Base-by-base conservation (phyloP, 1,139 yeast genomes). In the Hansenula sp. region DNA sequence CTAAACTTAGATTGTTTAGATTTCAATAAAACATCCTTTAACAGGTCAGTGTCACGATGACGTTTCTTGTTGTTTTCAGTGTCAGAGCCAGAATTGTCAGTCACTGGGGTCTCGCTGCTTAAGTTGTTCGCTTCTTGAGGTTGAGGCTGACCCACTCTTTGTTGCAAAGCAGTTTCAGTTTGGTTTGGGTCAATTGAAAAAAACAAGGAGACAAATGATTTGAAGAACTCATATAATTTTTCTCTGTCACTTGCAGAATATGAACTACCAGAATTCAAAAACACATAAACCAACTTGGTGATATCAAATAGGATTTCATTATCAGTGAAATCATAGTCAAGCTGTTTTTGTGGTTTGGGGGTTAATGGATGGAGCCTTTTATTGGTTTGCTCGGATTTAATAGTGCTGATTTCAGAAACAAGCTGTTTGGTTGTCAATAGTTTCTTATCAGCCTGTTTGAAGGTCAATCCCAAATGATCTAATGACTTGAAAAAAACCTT, bases 361-460 rank as follows among this genome's bases (percentile, higher is more conserved):
- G 94, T 84, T 57, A 89, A 74, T 39, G 96, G 96, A 59, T 87
- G 91, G 48, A 87, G 71, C 59, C 96, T 76, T 65, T 89, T 81
- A 45, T 76, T 78, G 5, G 61, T 57, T 63, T 93, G 98, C 59
- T 93, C 98, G 37, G 89, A 86, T 64, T 91, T 90, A 34, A 91
- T 86, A 3, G 96, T 88, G 52, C 94, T 86, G 45, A 94, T 87
- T 62, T 93, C 99, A 52, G 96, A 84, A 8, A 93, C 82, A 55
- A 93, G 71, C 56, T 90, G 96, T 57, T 93, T 89, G 8, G 95
- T 85, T 0, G 98, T 90, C 53, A 94, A 70, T 46, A 89, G 71
- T 64, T 93, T 93, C 65, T 94, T 93, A 64, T 93, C 99, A 12
- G 96, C 89, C 64, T 93, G 97, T 65, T 93, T 93, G 69, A 93